Evolutionary conservation across 495 filamentous ascomycete genomes (phyloP).

Genomic region (Aspergillus affinis): DNA sequence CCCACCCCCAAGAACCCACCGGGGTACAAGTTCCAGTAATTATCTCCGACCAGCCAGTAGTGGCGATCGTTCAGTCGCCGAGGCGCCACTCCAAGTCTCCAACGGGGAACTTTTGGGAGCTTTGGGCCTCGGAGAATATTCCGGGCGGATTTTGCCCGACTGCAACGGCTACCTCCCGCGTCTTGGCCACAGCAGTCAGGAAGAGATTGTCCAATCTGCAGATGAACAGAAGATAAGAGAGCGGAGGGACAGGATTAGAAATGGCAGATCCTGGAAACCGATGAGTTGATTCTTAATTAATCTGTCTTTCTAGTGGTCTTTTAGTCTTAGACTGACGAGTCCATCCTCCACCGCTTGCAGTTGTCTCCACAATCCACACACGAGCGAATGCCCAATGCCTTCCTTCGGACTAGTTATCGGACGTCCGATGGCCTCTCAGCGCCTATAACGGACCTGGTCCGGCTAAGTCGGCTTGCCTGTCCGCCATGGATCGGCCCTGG

Average conservation of each 20-base stretch:
- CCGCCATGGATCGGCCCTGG: background rate
- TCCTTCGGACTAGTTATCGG: conserved; percentile 11
- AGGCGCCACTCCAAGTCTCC: background rate
- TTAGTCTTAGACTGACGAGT: background rate
- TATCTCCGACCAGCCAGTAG: background rate
- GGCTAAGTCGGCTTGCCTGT: conserved; percentile 17
- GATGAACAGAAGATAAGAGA: too few species aligned
- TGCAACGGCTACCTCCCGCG: background rate
- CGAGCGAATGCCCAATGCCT: background rate
- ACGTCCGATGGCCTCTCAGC: conserved; percentile 8
- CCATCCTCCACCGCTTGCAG: background rate
- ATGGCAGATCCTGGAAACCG: background rate
- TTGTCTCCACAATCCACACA: background rate
- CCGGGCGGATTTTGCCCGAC: background rate
- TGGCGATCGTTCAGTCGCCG: background rate
- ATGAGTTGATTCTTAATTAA: background rate
- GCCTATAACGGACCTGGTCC: conserved; percentile 3
- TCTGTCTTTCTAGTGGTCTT: background rate
- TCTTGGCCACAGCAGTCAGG: background rate
- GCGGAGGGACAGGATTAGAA: too few species aligned
- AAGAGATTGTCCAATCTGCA: too few species aligned
- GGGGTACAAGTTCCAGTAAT: background rate
- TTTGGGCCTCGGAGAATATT: background rate
- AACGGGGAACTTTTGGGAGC: background rate
- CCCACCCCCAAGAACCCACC: background rate